Evolutionary conservation across 805 yeast species (phyloP).

Genomic region (Debaryomyces tyrocola): DNA sequence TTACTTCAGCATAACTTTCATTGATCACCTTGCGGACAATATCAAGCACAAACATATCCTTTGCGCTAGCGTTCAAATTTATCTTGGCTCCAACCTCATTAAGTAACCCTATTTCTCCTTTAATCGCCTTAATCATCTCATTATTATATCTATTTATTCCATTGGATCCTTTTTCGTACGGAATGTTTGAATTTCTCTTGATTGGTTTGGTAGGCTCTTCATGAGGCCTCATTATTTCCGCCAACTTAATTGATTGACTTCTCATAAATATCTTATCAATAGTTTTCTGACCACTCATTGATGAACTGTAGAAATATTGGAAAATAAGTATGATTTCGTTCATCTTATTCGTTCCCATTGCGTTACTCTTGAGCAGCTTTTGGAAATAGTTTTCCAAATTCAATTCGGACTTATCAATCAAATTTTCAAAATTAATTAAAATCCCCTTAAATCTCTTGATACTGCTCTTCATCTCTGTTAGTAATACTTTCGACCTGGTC

Average conservation of each 20-base stretch:
- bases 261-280: slow-evolving; percentile 17
- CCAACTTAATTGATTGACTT: slow-evolving; percentile 30
- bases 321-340: slow-evolving; percentile 42
- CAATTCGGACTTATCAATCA: slow-evolving; percentile 57
- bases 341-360: slow-evolving; percentile 28
- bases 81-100: slow-evolving; percentile 40
- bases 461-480: slow-evolving; percentile 42
- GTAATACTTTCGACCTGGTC: slow-evolving; percentile 43
- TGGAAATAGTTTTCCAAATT: slow-evolving; percentile 52
- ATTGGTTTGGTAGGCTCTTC: slow-evolving; percentile 48
- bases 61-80: slow-evolving; percentile 7
- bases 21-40: slow-evolving; percentile 27
- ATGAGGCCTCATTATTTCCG: slow-evolving; percentile 43
- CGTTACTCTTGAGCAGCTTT: slow-evolving; percentile 31
- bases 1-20: slow-evolving; percentile 12
- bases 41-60: slow-evolving; percentile 33
- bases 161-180: slow-evolving; percentile 61
- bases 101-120: slow-evolving; percentile 50
- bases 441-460: slow-evolving; percentile 67
- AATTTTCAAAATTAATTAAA: slow-evolving; percentile 54
- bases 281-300: slow-evolving; percentile 6
- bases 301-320: slow-evolving; percentile 39
- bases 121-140: slow-evolving; percentile 48
- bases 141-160: slow-evolving; percentile 57
- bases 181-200: slow-evolving; percentile 34